These are phyloP conservation scores for Vigna mungo DNA, from an alignment of 306 rosid species.

Conservation along the genomic window DNA sequence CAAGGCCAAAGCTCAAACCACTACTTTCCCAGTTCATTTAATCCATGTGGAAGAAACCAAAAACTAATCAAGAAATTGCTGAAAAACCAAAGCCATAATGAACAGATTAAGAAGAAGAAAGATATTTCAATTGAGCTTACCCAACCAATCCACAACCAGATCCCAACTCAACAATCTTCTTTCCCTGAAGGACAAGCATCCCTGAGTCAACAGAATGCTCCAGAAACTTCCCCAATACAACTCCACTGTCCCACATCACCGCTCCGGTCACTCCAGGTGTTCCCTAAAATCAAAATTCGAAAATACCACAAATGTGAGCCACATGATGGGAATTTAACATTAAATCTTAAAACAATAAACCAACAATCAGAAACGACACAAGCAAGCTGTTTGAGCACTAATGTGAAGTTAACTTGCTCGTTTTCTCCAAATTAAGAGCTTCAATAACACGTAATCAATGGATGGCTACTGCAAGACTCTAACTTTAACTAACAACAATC, in stretches of 20 bases:
- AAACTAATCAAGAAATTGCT: constrained; percentile 1
- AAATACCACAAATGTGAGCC: constrained; percentile 42
- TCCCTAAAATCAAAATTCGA: constrained; percentile 53
- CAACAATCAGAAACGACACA: neutral
- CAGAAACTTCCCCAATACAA: constrained; percentile 77
- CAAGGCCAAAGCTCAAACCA: constrained; percentile 14
- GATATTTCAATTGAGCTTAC: constrained; percentile 48
- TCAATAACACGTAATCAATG: neutral
- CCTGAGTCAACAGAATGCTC: constrained; percentile 81
- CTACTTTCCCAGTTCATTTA: constrained; percentile 1
- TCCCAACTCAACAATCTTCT: constrained; percentile 78
- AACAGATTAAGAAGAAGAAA: constrained; percentile 31
- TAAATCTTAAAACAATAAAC: constrained; percentile 13
- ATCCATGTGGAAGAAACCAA: neutral
- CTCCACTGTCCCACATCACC: constrained; percentile 93
- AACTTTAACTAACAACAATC: constrained; percentile 30
- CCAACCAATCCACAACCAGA: constrained; percentile 92
- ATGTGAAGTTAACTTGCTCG: neutral
- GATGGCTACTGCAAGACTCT: constrained; percentile 14
- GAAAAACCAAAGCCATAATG: neutral
- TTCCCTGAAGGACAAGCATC: constrained; percentile 66
- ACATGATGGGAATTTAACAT: neutral
- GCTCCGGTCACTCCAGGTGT: constrained; percentile 89
- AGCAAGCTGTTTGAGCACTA: constrained; percentile 6
- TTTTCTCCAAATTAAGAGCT: neutral